Conservation (phyloP, 805 yeast species). For the Pichia manshurica region DNA sequence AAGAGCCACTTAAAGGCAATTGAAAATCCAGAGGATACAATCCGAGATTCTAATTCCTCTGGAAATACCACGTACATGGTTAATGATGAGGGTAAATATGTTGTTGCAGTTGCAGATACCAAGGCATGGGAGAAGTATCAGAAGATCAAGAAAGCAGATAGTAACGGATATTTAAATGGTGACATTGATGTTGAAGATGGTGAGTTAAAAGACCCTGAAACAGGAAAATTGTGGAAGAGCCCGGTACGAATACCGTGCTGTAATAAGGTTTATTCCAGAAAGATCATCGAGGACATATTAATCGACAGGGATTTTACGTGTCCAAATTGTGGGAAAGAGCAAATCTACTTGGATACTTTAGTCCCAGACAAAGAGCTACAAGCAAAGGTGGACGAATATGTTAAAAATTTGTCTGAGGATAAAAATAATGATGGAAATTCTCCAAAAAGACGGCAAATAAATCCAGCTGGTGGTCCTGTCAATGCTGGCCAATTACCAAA, state of each 20-base stretch:
- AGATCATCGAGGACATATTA: slow-evolving; percentile 57
- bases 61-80: slow-evolving; percentile 49
- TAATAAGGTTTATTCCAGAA: slow-evolving; percentile 48
- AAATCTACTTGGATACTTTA: slow-evolving; percentile 69
- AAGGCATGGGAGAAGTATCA: slow-evolving; percentile 87
- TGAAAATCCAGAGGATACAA: slow-evolving; percentile 61
- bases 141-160: slow-evolving; percentile 44
- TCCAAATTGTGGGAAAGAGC: slow-evolving; percentile 76
- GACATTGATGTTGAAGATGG: slow-evolving; percentile 45
- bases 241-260: slow-evolving; percentile 83
- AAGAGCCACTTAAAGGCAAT: slow-evolving; percentile 83
- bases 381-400: slow-evolving; percentile 45
- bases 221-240: slow-evolving; percentile 53
- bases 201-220: slow-evolving; percentile 65
- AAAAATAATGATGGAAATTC: slow-evolving; percentile 12
- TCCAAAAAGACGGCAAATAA: slow-evolving; percentile 15
- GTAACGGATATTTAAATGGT: slow-evolving; percentile 12
- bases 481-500: slow-evolving; percentile 28
- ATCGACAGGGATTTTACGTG: slow-evolving; percentile 84
- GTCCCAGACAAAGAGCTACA: slow-evolving; percentile 56
- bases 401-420: slow-evolving; percentile 22
- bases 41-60: slow-evolving; percentile 46
- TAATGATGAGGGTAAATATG: slow-evolving; percentile 92
- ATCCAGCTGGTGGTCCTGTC: slow-evolving; percentile 10
- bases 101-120: slow-evolving; percentile 90